Conservation (phyloP, 345 rosid species). For the Populus tremula region DNA sequence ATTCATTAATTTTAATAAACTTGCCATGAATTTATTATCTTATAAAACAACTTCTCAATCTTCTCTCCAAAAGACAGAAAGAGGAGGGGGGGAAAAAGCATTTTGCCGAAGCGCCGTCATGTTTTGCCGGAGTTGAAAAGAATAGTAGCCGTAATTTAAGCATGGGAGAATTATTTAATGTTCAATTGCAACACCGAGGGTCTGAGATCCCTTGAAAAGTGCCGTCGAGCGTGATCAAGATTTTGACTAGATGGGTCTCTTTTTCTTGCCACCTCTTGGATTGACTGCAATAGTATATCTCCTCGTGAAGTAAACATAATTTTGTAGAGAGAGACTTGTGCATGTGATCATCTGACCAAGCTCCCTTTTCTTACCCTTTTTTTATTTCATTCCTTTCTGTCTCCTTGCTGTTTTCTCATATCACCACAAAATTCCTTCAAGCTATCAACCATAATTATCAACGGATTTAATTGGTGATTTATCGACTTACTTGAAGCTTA, state of each 20-base stretch:
- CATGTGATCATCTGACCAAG: neutral
- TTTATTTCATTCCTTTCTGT: neutral
- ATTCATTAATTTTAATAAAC: too few species aligned
- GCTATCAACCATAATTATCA: too few species aligned
- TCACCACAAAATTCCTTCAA: too few species aligned
- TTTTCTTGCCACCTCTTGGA: neutral
- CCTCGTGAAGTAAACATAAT: neutral
- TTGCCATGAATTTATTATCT: too few species aligned
- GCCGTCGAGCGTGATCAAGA: slow-evolving; percentile 1
- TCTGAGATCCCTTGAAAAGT: neutral
- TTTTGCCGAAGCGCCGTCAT: neutral
- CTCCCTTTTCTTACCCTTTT: neutral
- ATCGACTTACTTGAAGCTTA: too few species aligned
- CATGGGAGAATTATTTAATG: neutral
- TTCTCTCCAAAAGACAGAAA: too few species aligned
- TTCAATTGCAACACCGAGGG: neutral
- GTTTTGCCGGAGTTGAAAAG: neutral
- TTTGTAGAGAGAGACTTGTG: neutral
- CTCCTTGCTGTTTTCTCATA: neutral
- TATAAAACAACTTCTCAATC: neutral
- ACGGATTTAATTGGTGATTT: too few species aligned
- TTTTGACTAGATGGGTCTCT: neutral
- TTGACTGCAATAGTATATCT: neutral
- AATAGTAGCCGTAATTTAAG: neutral
- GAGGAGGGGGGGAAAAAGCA: neutral